Conservation (phyloP, 2,329 filamentous ascomycete species). For the Tolypocladium paradoxum region DNA sequence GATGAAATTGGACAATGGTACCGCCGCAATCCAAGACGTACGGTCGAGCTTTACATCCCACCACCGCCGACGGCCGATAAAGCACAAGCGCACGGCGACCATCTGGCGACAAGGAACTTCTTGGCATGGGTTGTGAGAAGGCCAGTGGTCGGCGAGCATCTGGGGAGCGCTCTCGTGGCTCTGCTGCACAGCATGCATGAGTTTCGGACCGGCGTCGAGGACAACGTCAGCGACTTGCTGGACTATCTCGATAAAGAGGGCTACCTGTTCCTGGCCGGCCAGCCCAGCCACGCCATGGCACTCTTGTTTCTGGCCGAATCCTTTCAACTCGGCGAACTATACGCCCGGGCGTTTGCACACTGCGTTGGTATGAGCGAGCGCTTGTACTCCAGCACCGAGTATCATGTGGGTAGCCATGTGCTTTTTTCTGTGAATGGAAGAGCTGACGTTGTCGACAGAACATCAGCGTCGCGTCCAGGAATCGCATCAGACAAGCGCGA, state of each 20-base stretch:
- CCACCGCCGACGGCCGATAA: conserved; percentile 43
- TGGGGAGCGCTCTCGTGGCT: conserved; percentile 53
- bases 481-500: conserved; percentile 52
- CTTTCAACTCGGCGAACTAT: conserved; percentile 52
- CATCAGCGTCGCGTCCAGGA: conserved; percentile 43
- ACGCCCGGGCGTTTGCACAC: conserved; percentile 64
- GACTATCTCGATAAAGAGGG: conserved; percentile 58
- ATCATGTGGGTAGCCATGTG: conserved; percentile 35
- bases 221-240: conserved; percentile 52
- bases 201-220: conserved; percentile 41
- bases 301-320: conserved; percentile 57
- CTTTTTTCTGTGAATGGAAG: background rate
- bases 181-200: conserved; percentile 56
- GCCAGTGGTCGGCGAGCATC: conserved; percentile 55
- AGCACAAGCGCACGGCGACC: conserved; percentile 47
- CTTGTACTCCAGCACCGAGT: conserved; percentile 46
- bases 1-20: conserved; percentile 22
- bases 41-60: conserved; percentile 58
- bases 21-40: conserved; percentile 16
- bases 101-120: conserved; percentile 62
- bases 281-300: conserved; percentile 58
- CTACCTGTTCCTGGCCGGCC: conserved; percentile 55
- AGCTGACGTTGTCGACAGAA: conserved; percentile 24
- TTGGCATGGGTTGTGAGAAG: conserved; percentile 59
- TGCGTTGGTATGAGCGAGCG: conserved; percentile 66